Conservation (phyloP, 2,329 filamentous ascomycete species). For the Trichoderma guizhouense region DNA sequence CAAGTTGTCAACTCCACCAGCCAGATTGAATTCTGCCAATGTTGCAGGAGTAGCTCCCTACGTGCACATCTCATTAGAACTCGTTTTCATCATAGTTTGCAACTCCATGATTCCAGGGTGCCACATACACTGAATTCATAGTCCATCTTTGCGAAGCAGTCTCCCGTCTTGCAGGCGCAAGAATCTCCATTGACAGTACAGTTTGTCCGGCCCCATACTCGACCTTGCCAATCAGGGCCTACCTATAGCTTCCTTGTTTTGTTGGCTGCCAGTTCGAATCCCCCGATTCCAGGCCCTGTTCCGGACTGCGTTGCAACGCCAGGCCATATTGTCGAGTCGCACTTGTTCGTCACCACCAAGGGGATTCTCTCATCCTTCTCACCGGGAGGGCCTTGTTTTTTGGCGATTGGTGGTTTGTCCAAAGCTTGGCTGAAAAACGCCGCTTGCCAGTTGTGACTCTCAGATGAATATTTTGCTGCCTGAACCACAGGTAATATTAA, state of each 20-base stretch:
- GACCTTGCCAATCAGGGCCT: slow-evolving; percentile 72
- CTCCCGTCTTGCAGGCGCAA: slow-evolving; percentile 69
- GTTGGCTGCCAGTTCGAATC: slow-evolving; percentile 63
- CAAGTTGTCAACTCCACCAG: slow-evolving; percentile 54
- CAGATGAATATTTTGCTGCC: slow-evolving; percentile 19
- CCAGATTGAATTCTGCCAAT: slow-evolving; percentile 76
- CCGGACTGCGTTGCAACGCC: slow-evolving; percentile 72
- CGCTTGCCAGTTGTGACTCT: slow-evolving; percentile 26
- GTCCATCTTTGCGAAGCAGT: slow-evolving; percentile 68
- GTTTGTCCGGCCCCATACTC: slow-evolving; percentile 80
- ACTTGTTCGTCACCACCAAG: slow-evolving; percentile 68
- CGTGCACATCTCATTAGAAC: background rate
- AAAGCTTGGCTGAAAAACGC: slow-evolving; percentile 27
- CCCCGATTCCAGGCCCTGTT: slow-evolving; percentile 61
- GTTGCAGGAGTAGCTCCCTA: slow-evolving; percentile 72
- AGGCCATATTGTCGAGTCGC: slow-evolving; percentile 69
- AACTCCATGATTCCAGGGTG: background rate
- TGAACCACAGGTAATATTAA: slow-evolving; percentile 21
- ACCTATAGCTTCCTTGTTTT: slow-evolving; percentile 61
- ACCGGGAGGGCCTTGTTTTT: slow-evolving; percentile 32
- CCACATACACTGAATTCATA: slow-evolving; percentile 64
- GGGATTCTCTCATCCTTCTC: slow-evolving; percentile 46
- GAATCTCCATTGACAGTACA: slow-evolving; percentile 70
- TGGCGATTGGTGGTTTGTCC: slow-evolving; percentile 24
- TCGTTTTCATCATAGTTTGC: background rate